Base-by-base conservation (phyloP, 2,329 filamentous ascomycete species). In the Dactylonectria estremocensis region DNA sequence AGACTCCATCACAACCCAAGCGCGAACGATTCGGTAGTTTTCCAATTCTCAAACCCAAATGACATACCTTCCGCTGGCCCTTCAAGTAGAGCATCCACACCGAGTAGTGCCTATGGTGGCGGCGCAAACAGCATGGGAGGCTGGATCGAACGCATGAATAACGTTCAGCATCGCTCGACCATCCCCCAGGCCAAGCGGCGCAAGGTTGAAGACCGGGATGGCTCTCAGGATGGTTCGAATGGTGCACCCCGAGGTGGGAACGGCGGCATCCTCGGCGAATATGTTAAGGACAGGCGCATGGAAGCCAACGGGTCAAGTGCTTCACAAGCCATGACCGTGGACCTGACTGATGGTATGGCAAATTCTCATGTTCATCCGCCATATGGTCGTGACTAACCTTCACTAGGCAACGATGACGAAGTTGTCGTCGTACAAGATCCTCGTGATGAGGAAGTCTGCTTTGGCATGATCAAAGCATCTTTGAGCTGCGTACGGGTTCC, bases 61-160 rank as follows among this genome's bases (percentile, higher is more conserved):
- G 80, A 80, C 22, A 73, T 76, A 5, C 66, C 80, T 7, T 81
- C 81, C 35, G 76, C 78, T 4, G 77, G 75, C 5, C 74, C 77
- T 20, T 75, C 79, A 33, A 80, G 77, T 64, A 74, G 73, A 57
- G 74, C 78, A 13, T 80, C 79, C 56, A 84, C 77, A 18, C 78
- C 78, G 4, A 70, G 72, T 16, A 74, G 75, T 53, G 73, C 69
- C 58, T 68, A 77, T 43, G 66, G 69, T 18, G 68, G 71, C 18
- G 52, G 71, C 6, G 64, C 71, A 20, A 77, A 73, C 57, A 88
- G 89, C 28, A 86, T 89, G 72, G 85, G 87, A 10, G 82, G 82
- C 62, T 89, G 95, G 82, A 89, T 97, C 52, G 93, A 97, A 79
- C 88, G 90, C 35, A 85, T 95, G 77, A 93, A 95, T 78, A 91